Conservation (phyloP, 177 flowering plant species). For the Vitis hybrid region DNA sequence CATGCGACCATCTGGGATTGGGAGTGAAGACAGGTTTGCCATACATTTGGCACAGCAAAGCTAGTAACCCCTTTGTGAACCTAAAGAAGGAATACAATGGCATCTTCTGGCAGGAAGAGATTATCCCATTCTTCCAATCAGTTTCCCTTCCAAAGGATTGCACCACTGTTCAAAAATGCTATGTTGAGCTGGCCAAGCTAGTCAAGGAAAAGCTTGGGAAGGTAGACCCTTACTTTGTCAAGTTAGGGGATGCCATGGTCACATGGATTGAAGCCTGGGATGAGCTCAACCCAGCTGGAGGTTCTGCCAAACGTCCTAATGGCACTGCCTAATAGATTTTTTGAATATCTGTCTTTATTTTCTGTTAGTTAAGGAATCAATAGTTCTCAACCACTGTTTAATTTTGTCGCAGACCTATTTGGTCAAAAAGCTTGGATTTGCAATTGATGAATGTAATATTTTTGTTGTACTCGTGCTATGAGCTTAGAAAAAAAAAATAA, state of each 20-base stretch:
- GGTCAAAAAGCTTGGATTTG: not conserved
- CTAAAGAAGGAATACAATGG: constrained; percentile 80
- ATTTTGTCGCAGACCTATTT: not conserved
- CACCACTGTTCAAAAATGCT: constrained; percentile 69
- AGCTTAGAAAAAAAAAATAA: no score
- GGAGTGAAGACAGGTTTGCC: constrained; percentile 85
- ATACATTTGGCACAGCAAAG: constrained; percentile 85
- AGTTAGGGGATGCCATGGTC: constrained; percentile 55
- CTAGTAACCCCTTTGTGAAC: constrained; percentile 83
- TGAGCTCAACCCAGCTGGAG: constrained; percentile 43
- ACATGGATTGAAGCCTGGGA: constrained; percentile 65
- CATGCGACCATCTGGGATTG: constrained; percentile 74
- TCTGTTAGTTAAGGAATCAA: not conserved
- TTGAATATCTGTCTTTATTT: not conserved
- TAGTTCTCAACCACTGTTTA: not conserved
- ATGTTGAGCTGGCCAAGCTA: constrained; percentile 60
- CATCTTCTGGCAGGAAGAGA: constrained; percentile 78
- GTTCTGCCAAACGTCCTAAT: constrained; percentile 14
- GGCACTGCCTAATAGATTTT: constrained; percentile 19
- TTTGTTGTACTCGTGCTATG: not conserved
- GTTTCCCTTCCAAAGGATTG: constrained; percentile 55
- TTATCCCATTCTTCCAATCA: constrained; percentile 74
- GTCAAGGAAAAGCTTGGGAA: constrained; percentile 67
- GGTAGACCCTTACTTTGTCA: constrained; percentile 43
- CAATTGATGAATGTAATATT: not conserved